Conservation (phyloP, 495 filamentous ascomycete genomes). For the Aspergillus leporis region DNA sequence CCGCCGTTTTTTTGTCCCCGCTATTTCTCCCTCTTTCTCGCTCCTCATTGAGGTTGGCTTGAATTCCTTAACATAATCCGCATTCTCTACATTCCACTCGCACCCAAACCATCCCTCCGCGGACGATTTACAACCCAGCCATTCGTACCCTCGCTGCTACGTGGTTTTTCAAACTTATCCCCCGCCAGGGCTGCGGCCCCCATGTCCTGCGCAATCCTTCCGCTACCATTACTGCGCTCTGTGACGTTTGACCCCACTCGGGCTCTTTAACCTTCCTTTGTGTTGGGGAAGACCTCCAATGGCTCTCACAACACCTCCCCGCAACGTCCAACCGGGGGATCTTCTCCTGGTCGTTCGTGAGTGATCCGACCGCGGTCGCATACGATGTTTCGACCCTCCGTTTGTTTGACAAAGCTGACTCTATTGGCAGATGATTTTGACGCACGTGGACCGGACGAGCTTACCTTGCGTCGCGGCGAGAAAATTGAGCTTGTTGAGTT, state of each 20-base stretch:
- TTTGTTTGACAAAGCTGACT: constrained; percentile 14
- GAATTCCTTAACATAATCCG: constrained; percentile 2
- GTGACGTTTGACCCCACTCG: constrained; percentile 5
- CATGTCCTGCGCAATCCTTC: constrained; percentile 29
- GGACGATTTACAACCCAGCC: background rate
- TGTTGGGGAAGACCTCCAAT: constrained; percentile 23
- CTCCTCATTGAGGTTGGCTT: background rate
- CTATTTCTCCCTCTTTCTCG: background rate
- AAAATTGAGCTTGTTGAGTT: constrained; percentile 89
- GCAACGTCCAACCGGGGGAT: constrained; percentile 61
- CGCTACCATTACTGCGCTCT: constrained; percentile 12
- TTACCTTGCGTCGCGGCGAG: constrained; percentile 83
- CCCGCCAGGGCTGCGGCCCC: constrained; percentile 30
- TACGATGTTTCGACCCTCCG: constrained; percentile 9
- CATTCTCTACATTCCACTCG: constrained; percentile 3
- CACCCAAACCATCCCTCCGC: background rate
- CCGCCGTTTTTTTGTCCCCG: background rate
- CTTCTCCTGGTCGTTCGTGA: constrained; percentile 77
- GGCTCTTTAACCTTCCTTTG: constrained; percentile 6
- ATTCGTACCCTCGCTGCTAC: background rate
- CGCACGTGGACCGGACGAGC: constrained; percentile 87
- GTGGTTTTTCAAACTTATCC: constrained; percentile 10
- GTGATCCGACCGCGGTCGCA: constrained; percentile 38
- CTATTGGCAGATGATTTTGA: constrained; percentile 70
- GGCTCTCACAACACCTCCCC: constrained; percentile 40